Evolutionary conservation across 345 rosid genomes (phyloP).

Genomic region (Chamaenerion angustifolium): DNA sequence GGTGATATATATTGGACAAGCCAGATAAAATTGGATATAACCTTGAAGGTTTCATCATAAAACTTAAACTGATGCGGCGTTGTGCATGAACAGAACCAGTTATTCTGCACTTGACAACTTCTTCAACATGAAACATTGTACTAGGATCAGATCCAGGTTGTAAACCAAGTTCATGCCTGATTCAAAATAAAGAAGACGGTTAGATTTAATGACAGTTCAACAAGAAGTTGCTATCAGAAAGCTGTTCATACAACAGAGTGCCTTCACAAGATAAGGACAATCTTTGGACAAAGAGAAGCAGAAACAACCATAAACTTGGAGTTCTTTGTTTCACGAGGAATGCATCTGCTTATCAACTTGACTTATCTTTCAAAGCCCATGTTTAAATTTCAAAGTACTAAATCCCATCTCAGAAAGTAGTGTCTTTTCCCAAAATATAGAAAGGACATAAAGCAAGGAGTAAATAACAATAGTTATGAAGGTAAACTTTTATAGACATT

Average conservation of each 20-base stretch:
- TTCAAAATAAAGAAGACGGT: slow-evolving; percentile 11
- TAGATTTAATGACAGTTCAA: too few relatives aligned
- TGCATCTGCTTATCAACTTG: too few relatives aligned
- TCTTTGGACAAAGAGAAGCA: too few relatives aligned
- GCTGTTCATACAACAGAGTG: too few relatives aligned
- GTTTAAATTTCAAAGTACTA: too few relatives aligned
- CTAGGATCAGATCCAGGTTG: slow-evolving; percentile 59
- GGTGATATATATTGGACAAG: not conserved
- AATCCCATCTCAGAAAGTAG: too few relatives aligned
- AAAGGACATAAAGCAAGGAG: not conserved
- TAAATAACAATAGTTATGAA: slow-evolving; percentile 1
- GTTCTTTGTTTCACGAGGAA: too few relatives aligned
- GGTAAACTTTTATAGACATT: not conserved
- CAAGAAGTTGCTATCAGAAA: too few relatives aligned
- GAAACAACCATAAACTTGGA: too few relatives aligned
- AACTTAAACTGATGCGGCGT: slow-evolving; percentile 74
- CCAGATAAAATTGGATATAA: slow-evolving; percentile 14
- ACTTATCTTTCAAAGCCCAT: too few relatives aligned
- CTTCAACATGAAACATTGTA: slow-evolving; percentile 69
- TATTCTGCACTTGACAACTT: slow-evolving; percentile 93
- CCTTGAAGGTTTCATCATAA: slow-evolving; percentile 66
- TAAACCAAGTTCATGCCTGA: slow-evolving; percentile 85
- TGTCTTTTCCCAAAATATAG: too few relatives aligned
- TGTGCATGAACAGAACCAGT: slow-evolving; percentile 46
- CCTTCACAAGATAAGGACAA: too few relatives aligned